Evolutionary conservation across 768 basidiomycete genomes (phyloP), one percentile per base, ranked within the genome.

Genomic region (Zangia roseola): DNA sequence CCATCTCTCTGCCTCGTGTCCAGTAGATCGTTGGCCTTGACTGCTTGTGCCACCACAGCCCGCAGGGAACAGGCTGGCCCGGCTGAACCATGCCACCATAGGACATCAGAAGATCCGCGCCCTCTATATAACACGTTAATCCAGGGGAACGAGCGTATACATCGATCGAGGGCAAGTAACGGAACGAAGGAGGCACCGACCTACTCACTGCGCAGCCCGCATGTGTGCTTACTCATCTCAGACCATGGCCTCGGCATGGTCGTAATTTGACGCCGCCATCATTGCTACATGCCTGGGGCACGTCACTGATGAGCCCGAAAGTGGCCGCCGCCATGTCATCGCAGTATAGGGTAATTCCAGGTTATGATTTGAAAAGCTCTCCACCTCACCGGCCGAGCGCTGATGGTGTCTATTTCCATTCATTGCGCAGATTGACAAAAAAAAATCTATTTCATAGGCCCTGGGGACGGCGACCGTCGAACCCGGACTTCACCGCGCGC

Each of bases 11-110:
- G 92, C 88, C 34, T 13, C 93, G 75, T 75, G 52, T 90, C 78
- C 16, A 91, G 74, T 30, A 83, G 61, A n/a, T 88, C 84, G 14
- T 42, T 92, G 83, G 60, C 94, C 94, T 9, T 81, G 90, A 40
- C 82, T 63, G 84, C 84, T 20, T 78, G 74, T 16, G 83, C 82
- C 6, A 91, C 83, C 56, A 84, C 75, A 54, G 16, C 78, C 73
- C 30, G 88, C 88, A 41, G 88, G 85, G 45, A 81, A 81, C 6
- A 91, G 75, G 70, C n/a, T n/a, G n/a, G n/a, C n/a, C n/a, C n/a
- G n/a, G 84, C 78, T 0, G 89, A 92, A 68, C 91, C 91, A 5
- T 26, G 26, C 28, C 28, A 84, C 63, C 40, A 36, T n/a, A 50
- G 24, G 45, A 12, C n/a, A 35, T 19, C 12, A 12, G 19, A 31